Evolutionary conservation across 2,329 filamentous ascomycete species (phyloP), one percentile per base, ranked within the genome.

Genomic region (Neofusicoccum umdonicola): DNA sequence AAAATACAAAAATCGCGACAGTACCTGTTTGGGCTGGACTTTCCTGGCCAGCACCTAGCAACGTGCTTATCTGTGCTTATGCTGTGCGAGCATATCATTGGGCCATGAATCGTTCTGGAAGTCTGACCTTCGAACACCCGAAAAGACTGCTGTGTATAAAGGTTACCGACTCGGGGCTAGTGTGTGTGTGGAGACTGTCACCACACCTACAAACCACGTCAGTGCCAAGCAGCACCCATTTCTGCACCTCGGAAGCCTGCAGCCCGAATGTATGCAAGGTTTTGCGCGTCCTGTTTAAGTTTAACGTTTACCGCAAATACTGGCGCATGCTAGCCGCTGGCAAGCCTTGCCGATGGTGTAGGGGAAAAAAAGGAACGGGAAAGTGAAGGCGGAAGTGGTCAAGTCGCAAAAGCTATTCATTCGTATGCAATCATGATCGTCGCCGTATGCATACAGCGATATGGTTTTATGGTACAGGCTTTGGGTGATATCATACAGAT

Each of bases 371-470:
- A 4, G 8, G 48, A 27, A 35, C 27, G 12, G 9, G 27, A 15
- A 12, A 27, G n/a, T 22, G 27, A 3, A 31, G 3, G 5, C 11
- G 31, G n/a, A 39, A 50, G 15, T 13, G 5, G 27, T 5, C 27
- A 31, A 7, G 27, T 31, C 27, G 27, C 27, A 31, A 31, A 7
- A 7, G 27, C 3, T 31, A 7, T 31, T 31, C 27, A 31, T 45
- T 60, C 56, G 56, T 60, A 52, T 45, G 27, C 56, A 47, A 37
- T 60, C 56, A 44, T 60, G 31, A 47, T 47, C 9, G 22, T 12
- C 54, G 54, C 54, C 22, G n/a, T 34, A 8, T 8, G 13, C 17
- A 19, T 31, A 34, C 13, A 8, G 41, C 54, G n/a, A 15, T 42
- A 15, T 13, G 4, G n/a, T 15, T 44, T 31, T 44, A 34, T 58